Evolutionary conservation across 352 stramenopile species (phyloP), one percentile per base, ranked within the genome.

Genomic region (Pythium insidiosum): DNA sequence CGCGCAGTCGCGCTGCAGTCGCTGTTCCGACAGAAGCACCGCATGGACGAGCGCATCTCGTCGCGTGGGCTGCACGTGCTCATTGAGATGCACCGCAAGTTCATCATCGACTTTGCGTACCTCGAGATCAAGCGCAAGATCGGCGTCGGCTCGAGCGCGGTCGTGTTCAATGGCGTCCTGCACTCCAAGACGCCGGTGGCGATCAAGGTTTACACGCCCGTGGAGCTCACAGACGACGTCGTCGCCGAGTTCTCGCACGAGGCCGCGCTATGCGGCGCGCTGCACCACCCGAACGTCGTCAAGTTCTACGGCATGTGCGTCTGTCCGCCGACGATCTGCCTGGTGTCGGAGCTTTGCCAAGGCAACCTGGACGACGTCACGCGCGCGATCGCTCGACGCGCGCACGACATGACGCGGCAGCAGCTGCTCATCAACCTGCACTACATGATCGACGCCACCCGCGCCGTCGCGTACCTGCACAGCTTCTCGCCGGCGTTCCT

Each of bases 71-170:
- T 89, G 16, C 68, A 84, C 43, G 57, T 87, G 40, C 53, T 89
- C 5, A 75, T 81, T 35, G 66, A 88, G 43, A 82, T 83, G 66
- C 61, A 87, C 35, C 69, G 68, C 22, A 79, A 83, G 43, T 66
- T 74, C 38, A 80, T 87, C 26, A 80, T 92, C 19, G 76, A 92
- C 47, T 92, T 89, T 47, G 68, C 68, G 2, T 58, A 82, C 42
- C 49, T 92, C 5, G 49, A 85, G 23, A 41, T 88, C 18, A 43
- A 73, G 34, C 53, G 53, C 6, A 59, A 71, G 40, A 84, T 92
- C 19, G 72, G 69, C 5, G 44, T 43, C 10, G 74, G 74, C 0
- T 41, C 49, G 10, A 73, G 52, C 18, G 68, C 67, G 16, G 50
- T 68, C 10, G 72, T 88, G 18, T 84, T 73, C 43, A 58, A 50